These are phyloP conservation scores for Diaporthe humulicola DNA, from an alignment of 2,329 filamentous ascomycete species.

Conservation along the genomic window DNA sequence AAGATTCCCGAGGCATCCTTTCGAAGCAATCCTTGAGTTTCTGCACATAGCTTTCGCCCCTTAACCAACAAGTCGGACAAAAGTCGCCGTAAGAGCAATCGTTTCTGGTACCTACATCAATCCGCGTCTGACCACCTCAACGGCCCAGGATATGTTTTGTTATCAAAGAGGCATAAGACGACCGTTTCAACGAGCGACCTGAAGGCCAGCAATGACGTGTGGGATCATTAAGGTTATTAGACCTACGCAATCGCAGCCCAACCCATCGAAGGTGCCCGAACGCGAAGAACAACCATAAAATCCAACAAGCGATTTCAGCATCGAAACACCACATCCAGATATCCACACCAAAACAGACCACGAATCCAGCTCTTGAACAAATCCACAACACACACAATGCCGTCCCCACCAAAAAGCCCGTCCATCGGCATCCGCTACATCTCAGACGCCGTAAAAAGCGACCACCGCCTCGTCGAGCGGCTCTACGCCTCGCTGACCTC, in stretches of 20 bases:
- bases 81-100: neutral
- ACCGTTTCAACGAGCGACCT: neutral
- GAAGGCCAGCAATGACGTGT: constrained; percentile 7
- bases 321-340: neutral
- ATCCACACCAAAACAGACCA: neutral
- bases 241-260: neutral
- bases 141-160: constrained; percentile 16
- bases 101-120: neutral
- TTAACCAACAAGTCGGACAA: neutral
- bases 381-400: neutral
- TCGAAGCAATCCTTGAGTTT: neutral
- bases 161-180: neutral
- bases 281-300: neutral
- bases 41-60: no score
- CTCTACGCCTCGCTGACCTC: constrained; percentile 18
- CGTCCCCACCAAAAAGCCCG: neutral
- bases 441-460: constrained; percentile 37
- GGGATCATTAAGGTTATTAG: neutral
- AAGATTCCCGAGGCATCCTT: neutral
- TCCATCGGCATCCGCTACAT: constrained; percentile 36
- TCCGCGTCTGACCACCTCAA: neutral
- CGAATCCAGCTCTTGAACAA: neutral
- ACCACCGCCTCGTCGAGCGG: constrained; percentile 36
- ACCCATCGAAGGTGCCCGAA: neutral
- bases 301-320: neutral